These are phyloP conservation scores for Leccinum huronense DNA, from an alignment of 1,284 basidiomycete species.

Conservation along the genomic window DNA sequence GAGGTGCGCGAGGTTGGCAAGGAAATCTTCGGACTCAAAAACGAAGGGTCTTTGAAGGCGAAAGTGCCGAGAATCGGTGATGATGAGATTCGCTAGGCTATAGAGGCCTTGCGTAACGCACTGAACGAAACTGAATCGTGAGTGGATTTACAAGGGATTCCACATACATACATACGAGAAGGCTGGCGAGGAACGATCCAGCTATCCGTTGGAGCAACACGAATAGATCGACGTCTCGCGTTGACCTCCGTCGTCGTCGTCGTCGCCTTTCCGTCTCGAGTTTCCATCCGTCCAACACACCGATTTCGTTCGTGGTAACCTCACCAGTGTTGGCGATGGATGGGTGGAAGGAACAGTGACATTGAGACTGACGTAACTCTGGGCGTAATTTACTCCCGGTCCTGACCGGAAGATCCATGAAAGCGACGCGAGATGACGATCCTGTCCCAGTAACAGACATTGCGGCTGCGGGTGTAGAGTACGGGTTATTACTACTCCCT, in stretches of 20 bases:
- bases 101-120: constrained; percentile 74
- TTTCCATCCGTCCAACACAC: constrained; percentile 63
- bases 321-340: constrained; percentile 54
- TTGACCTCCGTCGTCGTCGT: constrained; percentile 41
- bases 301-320: constrained; percentile 68
- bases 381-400: constrained; percentile 54
- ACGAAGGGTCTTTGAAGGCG: constrained; percentile 76
- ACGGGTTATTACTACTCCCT: constrained; percentile 53
- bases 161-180: constrained; percentile 46
- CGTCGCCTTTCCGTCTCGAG: constrained; percentile 26
- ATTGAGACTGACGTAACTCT: constrained; percentile 60
- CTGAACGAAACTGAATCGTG: constrained; percentile 75
- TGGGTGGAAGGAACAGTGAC: constrained; percentile 57
- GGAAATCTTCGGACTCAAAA: constrained; percentile 74
- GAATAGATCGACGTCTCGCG: constrained; percentile 47
- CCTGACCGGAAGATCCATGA: constrained; percentile 56
- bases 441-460: constrained; percentile 43
- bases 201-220: constrained; percentile 57
- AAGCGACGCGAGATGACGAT: constrained; percentile 63
- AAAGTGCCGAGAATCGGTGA: constrained; percentile 74
- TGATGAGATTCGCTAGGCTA: constrained; percentile 37
- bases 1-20: constrained; percentile 55
- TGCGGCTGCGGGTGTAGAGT: constrained; percentile 40
- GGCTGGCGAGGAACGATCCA: constrained; percentile 69
- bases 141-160: constrained; percentile 59